Evolutionary conservation across 164 flowering plant species (phyloP).

Genomic region (Vitis rotundifolia): DNA sequence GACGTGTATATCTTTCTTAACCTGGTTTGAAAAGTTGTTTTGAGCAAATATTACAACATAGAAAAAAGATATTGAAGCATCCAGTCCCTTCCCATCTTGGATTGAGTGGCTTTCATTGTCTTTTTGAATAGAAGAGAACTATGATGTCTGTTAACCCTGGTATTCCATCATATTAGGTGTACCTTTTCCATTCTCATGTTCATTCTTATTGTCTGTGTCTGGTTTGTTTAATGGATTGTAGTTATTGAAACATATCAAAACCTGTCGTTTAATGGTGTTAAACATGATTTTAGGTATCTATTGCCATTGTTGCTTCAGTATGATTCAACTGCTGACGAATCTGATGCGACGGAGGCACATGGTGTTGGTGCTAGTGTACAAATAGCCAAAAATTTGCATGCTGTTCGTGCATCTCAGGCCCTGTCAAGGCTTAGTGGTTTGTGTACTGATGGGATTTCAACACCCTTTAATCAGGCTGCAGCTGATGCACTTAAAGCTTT

Average conservation of each 20-base stretch:
- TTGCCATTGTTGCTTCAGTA: constrained; percentile 92
- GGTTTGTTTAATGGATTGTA: not conserved
- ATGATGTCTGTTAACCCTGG: no score
- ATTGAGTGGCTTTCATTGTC: no score
- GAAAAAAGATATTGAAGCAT: no score
- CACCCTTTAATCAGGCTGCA: constrained; percentile 77
- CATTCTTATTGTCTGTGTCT: not conserved
- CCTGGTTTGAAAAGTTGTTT: no score
- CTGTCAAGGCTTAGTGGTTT: constrained; percentile 88
- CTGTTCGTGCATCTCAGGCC: constrained; percentile 78
- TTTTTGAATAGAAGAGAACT: no score
- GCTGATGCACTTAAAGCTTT: constrained; percentile 70
- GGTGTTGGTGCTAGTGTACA: constrained; percentile 98
- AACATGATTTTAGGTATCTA: constrained; percentile 64
- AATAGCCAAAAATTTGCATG: constrained; percentile 89
- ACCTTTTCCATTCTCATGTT: not conserved
- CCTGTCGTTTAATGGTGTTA: not conserved
- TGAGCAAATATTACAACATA: no score
- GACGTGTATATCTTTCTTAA: no score
- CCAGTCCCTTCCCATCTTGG: no score
- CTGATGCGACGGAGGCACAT: constrained; percentile 73
- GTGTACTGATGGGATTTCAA: constrained; percentile 49
- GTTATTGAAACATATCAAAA: not conserved
- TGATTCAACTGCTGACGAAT: constrained; percentile 96
- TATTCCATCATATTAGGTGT: not conserved